Evolutionary conservation across 345 rosid genomes (phyloP).

Genomic region (Eutrema heterophyllum): DNA sequence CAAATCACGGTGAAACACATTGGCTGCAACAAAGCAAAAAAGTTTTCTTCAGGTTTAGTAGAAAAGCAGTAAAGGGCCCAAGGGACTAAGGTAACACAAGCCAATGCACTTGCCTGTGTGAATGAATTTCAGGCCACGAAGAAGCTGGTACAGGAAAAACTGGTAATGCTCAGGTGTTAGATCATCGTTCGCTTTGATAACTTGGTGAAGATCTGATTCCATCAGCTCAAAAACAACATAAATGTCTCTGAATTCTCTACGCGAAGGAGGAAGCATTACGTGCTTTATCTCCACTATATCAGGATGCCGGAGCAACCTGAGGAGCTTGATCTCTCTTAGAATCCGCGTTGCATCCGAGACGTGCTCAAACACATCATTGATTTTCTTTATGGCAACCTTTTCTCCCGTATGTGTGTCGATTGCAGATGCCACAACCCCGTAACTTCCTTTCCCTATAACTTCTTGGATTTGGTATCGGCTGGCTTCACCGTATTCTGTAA

Average conservation of each 20-base stretch:
- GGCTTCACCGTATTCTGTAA: conserved; percentile 96
- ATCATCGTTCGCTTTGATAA: conserved; percentile 93
- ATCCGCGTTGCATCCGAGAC: conserved; percentile 99
- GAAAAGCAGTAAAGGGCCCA: neutral
- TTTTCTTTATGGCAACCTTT: conserved; percentile 91
- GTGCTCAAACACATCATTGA: conserved; percentile 94
- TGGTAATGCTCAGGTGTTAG: conserved; percentile 96
- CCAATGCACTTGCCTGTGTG: conserved; percentile 62
- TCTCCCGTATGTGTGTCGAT: conserved; percentile 79
- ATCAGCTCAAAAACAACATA: conserved; percentile 95
- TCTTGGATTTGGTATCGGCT: conserved; percentile 85
- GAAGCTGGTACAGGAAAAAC: conserved; percentile 96
- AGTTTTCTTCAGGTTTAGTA: neutral
- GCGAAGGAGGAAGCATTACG: conserved; percentile 98
- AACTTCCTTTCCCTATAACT: conserved; percentile 97
- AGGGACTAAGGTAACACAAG: neutral
- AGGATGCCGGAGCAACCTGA: conserved; percentile 90
- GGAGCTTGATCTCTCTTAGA: conserved; percentile 94
- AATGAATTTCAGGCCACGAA: conserved; percentile 84
- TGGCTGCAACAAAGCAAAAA: conserved; percentile 51
- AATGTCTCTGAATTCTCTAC: conserved; percentile 88
- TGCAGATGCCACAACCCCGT: conserved; percentile 96
- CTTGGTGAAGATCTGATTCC: conserved; percentile 99
- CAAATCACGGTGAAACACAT: conserved; percentile 96
- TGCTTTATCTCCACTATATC: conserved; percentile 94